Base-by-base conservation (phyloP, 1,284 basidiomycete species). In the Ustilago shanxiensis region DNA sequence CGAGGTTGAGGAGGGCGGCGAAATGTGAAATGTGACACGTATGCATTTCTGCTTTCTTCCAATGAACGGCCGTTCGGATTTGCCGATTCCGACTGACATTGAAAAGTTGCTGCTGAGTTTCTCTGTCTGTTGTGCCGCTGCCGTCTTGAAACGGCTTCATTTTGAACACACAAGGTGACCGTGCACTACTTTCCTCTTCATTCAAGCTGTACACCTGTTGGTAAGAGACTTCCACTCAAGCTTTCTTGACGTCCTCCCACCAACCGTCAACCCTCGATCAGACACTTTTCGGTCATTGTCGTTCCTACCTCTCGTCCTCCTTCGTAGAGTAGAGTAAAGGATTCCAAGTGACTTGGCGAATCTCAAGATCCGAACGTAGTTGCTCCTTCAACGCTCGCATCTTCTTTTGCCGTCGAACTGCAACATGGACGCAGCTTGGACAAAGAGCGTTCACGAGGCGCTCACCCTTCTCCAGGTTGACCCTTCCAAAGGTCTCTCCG, bases 401-500 rank as follows among this genome's bases (percentile, higher is more conserved):
- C 56, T 47, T 20, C 29, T 49, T 11, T 45, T 45, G 22, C 18
- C 44, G 44, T 7, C 16, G n/a, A 45, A 45, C 35, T 8, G n/a
- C 56, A 74, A 14, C 29, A 84, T 85, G 81, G 81, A 85, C 39
- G 59, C 72, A 28, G 80, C 81, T n/a, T 85, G 83, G 83, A 85
- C 80, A 50, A 66, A 59, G 50, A 60, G 78, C 62, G 82, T 56
- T 73, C 83, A 79, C 41, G 75, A 79, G 54, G 79, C 79, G 35
- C 74, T 84, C 61, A 60, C 61, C 28, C 28, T 51, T 33, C 82
- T 83, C 58, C 49, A 71, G 20, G 82, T 85, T 33, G 67, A 79
- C 31, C 59, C 72, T 7, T 52, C 60, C 13, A 60, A 66, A 22
- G 86, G 86, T 35, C 77, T 86, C n/a, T 71, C 77, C 6, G 50